Base-by-base conservation (phyloP, 768 basidiomycete species). In the Tulasnella sp. region DNA sequence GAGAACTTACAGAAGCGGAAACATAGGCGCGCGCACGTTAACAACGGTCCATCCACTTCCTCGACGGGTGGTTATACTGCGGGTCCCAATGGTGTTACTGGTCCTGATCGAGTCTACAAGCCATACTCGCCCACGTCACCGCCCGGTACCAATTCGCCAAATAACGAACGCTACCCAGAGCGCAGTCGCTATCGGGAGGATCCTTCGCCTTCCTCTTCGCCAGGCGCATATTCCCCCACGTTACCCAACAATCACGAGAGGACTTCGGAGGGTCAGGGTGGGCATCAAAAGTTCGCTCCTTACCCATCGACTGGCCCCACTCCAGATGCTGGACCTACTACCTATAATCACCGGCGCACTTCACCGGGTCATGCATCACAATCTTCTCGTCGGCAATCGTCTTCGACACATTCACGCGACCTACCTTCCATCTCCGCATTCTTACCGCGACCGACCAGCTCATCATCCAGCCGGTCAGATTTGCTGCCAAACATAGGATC, bases 361-460 rank as follows among this genome's bases (percentile, higher is more conserved):
- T 34, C 58, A 44, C 43, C 45, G 17, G 30, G 7, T 61, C 60
- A 11, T 9, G 32, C 24, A 3, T 21, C 21, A 11, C 61, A 30
- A 21, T 30, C 15, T 26, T 63, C 34, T 49, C 63, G 61, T 7
- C 53, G 51, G 7, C 34, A 5, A 5, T 15, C 5, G 15, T 7
- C 34, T 38, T 15, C 34, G 34, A 38, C 34, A 7, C 34, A 38
- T 5, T 5, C 34, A 15, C 34, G 34, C 52, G 51, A 63, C 59
- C 51, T 63, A 9, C 62, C 62, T 21, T 51, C 62, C 27, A 51
- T 63, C 23, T 51, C 62, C 17, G 11, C 47, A 5, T 48, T 48
- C 19, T 11, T 48, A 29, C 47, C 47, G 7, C 5, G 19, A 23
- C 47, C 47, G 7, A 21, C 5, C 7, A 48, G 47, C 47, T 21